Evolutionary conservation across 345 rosid species (phyloP), one percentile per base, ranked within the genome.

Genomic region (Mangifera indica): DNA sequence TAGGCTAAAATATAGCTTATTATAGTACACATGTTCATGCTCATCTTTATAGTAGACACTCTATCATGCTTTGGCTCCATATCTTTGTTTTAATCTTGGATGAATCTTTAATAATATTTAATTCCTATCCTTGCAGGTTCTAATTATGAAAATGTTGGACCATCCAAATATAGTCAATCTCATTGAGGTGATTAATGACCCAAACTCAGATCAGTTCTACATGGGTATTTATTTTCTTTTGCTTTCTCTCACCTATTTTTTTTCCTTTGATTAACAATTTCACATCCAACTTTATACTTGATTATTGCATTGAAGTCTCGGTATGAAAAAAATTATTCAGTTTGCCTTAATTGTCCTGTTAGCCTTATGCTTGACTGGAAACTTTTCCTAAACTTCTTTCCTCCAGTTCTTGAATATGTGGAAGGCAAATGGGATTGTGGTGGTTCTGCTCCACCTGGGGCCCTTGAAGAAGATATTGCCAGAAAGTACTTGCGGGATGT

Each of bases 141-240:
- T 84, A 63, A 96, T 96, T 69, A 96, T 96, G 99, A 96, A 91
- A 82, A 85, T 88, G 78, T 67, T 96, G 86, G 84, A 96, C 58
- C 98, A 96, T 80, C 99, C 99, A 76, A 93, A 93, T 79, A 96
- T 93, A 46, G 98, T 96, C 66, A 96, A 96, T 86, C 94, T 96
- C 72, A 51, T 89, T 75, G 98, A 96, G 87, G 98, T 96, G 87
- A 96, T 96, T 82, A 92, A 96, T 91, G 99, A 96, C 86, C 92
- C 94, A 18, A 86, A 80, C 74, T 75, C 92, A 60, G 99, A 96
- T 86, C 93, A 89, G 80, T 96, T 92, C 81, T 96, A 96, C 92
- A 93, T 96, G 97, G 98, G 99, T 95, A 87, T 74, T 68, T 66
- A 63, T 71, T 66, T 48, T 7, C 73, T 60, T 52, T 66, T 60